Evolutionary conservation across 2,329 filamentous ascomycete species (phyloP), one percentile per base, ranked within the genome.

Genomic region (Trichoderma hamatum): DNA sequence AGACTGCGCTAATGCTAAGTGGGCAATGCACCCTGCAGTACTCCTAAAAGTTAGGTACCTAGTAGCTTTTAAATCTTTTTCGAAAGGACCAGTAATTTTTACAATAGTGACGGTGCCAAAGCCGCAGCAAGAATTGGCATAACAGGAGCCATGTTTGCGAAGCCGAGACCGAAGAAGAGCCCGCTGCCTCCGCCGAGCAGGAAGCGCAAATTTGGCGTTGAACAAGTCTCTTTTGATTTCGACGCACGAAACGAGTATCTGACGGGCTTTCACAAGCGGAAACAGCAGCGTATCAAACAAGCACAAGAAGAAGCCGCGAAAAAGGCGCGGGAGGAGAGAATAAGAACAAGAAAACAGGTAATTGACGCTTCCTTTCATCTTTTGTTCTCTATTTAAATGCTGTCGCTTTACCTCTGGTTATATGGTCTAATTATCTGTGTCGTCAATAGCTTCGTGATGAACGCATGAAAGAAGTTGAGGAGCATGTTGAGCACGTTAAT

Each of bases 181-280:
- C 70, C 81, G 14, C 85, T 92, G 66, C 85, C 85, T 19, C 85
- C 87, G 1, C 84, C 84, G 14, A 82, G 82, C n/a, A 93, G 91
- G 80, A 90, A 89, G 76, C 85, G 91, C 72, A 92, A 91, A 16
- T 82, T 84, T 56, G 81, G 84, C 49, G 84, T 92, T 70, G 92
- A 94, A 76, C 93, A 97, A 78, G 91, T 99, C 79, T 88, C 84
- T 64, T 99, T 98, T 82, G 94, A 99, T 82, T 82, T 86, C 71
- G 85, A 86, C 71, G 92, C 92, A 56, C 90, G 96, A 72, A 84
- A 91, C 72, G 94, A 98, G 76, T 99, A 92, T 78, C 85, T 99
- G 69, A 97, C 94, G 0, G 96, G 96, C 3, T 99, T 99, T 81
- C 94, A 95, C 84, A 99, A 98, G 85, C 91, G 96, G 80, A 98